A percentile compares a stretch with the other conserved stretches of the same genome.
These are phyloP conservation scores for Penicillium coffeae DNA, from an alignment of 495 filamentous ascomycete species.

Conservation along the genomic window DNA sequence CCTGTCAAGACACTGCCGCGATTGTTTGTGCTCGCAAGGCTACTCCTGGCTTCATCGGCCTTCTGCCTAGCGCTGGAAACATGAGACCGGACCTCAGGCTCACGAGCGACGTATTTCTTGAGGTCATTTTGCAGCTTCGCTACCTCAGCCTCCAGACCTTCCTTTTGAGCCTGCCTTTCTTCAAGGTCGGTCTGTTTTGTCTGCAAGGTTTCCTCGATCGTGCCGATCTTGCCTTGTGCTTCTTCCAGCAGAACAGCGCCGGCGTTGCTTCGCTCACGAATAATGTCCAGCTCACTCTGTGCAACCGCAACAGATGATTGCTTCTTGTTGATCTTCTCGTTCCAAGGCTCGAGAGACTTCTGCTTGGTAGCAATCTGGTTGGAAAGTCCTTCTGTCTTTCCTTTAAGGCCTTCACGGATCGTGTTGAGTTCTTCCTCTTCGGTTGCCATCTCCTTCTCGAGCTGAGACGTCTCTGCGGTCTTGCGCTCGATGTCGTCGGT, in stretches of 20 bases:
- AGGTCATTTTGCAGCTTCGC: slow-evolving; percentile 66
- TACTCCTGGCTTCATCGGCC: slow-evolving; percentile 90
- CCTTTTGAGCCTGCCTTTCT: slow-evolving; percentile 67
- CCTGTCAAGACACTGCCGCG: slow-evolving; percentile 89
- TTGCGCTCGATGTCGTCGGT: slow-evolving; percentile 73
- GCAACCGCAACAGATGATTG: slow-evolving; percentile 90
- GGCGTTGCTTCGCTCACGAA: slow-evolving; percentile 82
- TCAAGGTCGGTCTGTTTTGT: slow-evolving; percentile 72
- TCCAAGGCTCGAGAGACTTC: slow-evolving; percentile 94
- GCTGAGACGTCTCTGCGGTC: slow-evolving; percentile 59
- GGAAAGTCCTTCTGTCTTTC: slow-evolving; percentile 90
- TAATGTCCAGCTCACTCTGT: slow-evolving; percentile 87
- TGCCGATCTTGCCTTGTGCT: slow-evolving; percentile 70
- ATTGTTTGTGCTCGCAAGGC: slow-evolving; percentile 80
- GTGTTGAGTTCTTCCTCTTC: slow-evolving; percentile 78
- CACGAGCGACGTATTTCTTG: slow-evolving; percentile 64
- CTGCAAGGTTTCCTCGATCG: slow-evolving; percentile 64
- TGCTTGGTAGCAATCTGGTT: slow-evolving; percentile 90
- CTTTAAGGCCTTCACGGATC: slow-evolving; percentile 82
- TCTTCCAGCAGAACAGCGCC: slow-evolving; percentile 80
- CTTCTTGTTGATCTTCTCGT: slow-evolving; percentile 92
- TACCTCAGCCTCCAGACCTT: slow-evolving; percentile 68
- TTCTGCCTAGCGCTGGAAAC: slow-evolving; percentile 87
- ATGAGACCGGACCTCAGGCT: slow-evolving; percentile 73
- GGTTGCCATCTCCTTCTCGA: slow-evolving; percentile 68